These are phyloP conservation scores for Spergularia bocconei DNA, from an alignment of 148 eudicot species.

Conservation along the genomic window DNA sequence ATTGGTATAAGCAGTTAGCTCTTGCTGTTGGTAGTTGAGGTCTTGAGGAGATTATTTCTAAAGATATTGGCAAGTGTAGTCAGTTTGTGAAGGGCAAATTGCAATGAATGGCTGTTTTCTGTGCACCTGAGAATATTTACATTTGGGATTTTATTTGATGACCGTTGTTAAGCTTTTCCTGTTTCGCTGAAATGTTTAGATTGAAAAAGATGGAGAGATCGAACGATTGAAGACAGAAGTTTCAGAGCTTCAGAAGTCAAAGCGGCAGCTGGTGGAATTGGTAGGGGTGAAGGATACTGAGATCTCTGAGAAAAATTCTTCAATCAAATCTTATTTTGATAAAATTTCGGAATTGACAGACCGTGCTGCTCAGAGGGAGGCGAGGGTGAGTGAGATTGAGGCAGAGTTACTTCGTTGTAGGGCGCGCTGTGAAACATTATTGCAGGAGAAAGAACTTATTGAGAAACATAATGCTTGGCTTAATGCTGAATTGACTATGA, in stretches of 20 bases:
- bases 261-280: constrained; percentile 77
- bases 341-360: constrained; percentile 79
- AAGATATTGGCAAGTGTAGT: not conserved
- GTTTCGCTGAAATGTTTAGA: constrained; percentile 38
- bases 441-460: constrained; percentile 89
- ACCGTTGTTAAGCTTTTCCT: not conserved
- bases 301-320: constrained; percentile 69
- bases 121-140: not conserved
- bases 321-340: constrained; percentile 64
- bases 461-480: constrained; percentile 93
- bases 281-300: constrained; percentile 69
- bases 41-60: not conserved
- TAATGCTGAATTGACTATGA: constrained; percentile 73
- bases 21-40: no score
- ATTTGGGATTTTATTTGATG: not conserved
- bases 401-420: constrained; percentile 63
- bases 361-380: constrained; percentile 64
- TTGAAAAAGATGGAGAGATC: constrained; percentile 78
- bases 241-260: constrained; percentile 73
- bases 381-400: constrained; percentile 65
- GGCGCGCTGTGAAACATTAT: constrained; percentile 50
- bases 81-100: not conserved
- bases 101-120: not conserved
- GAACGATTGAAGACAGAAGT: constrained; percentile 65
- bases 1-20: no score